Conservation (phyloP, 768 basidiomycete genomes). For the Lactarius vividus region DNA sequence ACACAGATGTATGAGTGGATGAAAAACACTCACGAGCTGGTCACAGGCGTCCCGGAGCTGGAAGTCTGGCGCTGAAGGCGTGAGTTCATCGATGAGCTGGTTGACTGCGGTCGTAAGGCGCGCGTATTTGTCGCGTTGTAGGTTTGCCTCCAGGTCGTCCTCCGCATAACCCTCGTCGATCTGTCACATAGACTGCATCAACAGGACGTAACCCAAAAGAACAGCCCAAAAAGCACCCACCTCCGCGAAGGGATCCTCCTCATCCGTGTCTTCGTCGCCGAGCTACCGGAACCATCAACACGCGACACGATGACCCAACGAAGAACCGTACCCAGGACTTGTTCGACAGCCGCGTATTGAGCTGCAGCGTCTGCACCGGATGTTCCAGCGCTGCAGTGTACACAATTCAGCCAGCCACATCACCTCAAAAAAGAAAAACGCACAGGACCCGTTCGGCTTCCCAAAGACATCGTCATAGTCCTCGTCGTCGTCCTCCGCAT, state of each 20-base stretch:
- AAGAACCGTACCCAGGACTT: conserved; percentile 72
- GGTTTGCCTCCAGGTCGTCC: conserved; percentile 87
- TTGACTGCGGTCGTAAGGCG: conserved; percentile 78
- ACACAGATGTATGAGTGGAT: neutral
- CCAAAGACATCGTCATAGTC: conserved; percentile 97
- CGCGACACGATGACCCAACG: neutral
- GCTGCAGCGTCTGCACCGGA: conserved; percentile 70
- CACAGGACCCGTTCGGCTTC: conserved; percentile 65
- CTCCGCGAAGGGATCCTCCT: conserved; percentile 96
- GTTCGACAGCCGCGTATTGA: conserved; percentile 84
- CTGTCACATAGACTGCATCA: conserved; percentile 37
- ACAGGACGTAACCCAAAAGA: neutral
- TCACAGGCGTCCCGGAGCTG: conserved; percentile 83
- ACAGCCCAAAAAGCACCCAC: conserved; percentile 37
- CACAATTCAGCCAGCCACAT: conserved; percentile 4
- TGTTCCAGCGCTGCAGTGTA: conserved; percentile 48
- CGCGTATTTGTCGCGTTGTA: conserved; percentile 92
- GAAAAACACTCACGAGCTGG: conserved; percentile 61
- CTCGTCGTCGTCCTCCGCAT: conserved; percentile 84
- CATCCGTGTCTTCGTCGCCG: conserved; percentile 80
- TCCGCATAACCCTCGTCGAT: conserved; percentile 93
- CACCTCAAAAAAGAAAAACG: conserved; percentile 31
- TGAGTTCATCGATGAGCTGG: conserved; percentile 83
- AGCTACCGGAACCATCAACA: conserved; percentile 41
- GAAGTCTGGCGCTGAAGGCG: conserved; percentile 76